These are phyloP conservation scores for Eremomyces bilateralis DNA, from an alignment of 495 filamentous ascomycete genomes.

Conservation along the genomic window DNA sequence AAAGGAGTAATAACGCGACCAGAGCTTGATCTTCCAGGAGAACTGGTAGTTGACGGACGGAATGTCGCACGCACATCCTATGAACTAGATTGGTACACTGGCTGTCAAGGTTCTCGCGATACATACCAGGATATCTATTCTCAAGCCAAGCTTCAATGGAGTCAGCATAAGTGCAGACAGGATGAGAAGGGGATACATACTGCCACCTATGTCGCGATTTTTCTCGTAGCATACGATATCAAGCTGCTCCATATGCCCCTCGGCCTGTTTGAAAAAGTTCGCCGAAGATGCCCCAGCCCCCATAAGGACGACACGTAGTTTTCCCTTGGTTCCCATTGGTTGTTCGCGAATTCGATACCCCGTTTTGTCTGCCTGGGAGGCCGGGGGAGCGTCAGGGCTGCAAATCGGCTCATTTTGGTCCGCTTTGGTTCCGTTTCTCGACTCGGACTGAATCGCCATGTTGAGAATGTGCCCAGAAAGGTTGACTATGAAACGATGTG, in stretches of 20 bases:
- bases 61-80: conserved; percentile 21
- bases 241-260: conserved; percentile 18
- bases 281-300: conserved; percentile 22
- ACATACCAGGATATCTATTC: conserved; percentile 13
- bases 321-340: conserved; percentile 17
- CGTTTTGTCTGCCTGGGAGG: conserved; percentile 13
- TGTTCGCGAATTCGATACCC: conserved; percentile 22
- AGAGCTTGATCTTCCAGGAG: conserved; percentile 20
- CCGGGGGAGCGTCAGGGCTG: conserved; percentile 12
- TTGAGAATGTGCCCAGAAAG: neutral
- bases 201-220: conserved; percentile 24
- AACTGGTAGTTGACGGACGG: conserved; percentile 21
- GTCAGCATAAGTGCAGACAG: too few relatives aligned
- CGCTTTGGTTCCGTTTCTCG: conserved; percentile 3
- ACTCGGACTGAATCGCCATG: conserved; percentile 6
- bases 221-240: conserved; percentile 24
- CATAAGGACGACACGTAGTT: conserved; percentile 19
- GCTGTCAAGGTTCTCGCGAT: too few relatives aligned
- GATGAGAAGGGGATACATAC: too few relatives aligned
- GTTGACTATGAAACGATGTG: too few relatives aligned
- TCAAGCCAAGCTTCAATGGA: conserved; percentile 23
- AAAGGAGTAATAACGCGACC: conserved; percentile 22
- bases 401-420: conserved; percentile 8
- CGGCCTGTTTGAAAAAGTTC: conserved; percentile 21
- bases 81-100: neutral